Conservation (phyloP, 2,329 filamentous ascomycete species). For the Colletotrichum acutatum region DNA sequence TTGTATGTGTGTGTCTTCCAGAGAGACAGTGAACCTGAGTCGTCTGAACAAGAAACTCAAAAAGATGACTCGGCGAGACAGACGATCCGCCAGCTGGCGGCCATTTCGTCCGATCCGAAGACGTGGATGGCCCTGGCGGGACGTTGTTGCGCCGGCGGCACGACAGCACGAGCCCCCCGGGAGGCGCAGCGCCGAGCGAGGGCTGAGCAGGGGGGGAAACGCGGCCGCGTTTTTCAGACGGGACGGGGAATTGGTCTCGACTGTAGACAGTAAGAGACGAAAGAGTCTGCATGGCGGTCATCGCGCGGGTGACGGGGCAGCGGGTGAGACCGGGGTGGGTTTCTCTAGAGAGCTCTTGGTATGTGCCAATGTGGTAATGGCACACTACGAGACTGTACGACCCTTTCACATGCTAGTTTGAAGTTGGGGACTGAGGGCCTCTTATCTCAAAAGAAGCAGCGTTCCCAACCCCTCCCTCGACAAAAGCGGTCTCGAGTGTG, state of each 20-base stretch:
- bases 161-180: conserved; percentile 3
- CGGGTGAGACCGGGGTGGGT: conserved; percentile 9
- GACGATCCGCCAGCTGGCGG: conserved; percentile 12
- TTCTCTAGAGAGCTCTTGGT: neutral
- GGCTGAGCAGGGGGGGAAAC: neutral
- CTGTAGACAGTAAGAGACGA: neutral
- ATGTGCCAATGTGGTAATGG: neutral
- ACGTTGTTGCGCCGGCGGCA: conserved; percentile 32
- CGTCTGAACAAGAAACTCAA: neutral
- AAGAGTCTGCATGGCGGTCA: neutral
- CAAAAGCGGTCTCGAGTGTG: neutral
- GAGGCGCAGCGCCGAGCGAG: conserved; percentile 21
- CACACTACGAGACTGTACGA: neutral
- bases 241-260: neutral
- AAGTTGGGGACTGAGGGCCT: neutral
- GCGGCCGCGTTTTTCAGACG: conserved; percentile 7
- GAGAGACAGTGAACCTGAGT: neutral
- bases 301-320: neutral
- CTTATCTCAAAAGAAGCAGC: conserved; percentile 8
- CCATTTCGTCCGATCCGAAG: conserved; percentile 30
- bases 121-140: conserved; percentile 20
- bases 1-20: neutral
- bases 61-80: conserved; percentile 18
- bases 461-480: neutral
- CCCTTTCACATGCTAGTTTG: conserved; percentile 26